Evolutionary conservation across 768 basidiomycete species (phyloP).

Genomic region (Boletus reticulatus): DNA sequence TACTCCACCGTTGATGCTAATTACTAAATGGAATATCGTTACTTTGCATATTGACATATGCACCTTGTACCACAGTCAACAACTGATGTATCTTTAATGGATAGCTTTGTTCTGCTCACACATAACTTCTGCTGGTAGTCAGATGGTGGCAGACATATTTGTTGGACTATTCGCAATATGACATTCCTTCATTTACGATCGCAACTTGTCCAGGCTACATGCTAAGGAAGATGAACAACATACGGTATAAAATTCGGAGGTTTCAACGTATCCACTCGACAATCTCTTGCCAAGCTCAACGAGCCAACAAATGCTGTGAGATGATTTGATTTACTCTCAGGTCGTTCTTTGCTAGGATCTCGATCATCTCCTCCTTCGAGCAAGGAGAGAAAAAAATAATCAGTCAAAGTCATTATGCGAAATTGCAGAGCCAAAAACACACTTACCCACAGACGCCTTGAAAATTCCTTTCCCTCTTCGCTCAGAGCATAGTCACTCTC

Average conservation of each 20-base stretch:
- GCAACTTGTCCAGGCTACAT: background rate
- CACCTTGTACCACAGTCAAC: background rate
- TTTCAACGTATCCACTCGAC: background rate
- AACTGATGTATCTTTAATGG: slow-evolving; percentile 28
- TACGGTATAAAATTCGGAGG: background rate
- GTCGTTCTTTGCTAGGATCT: no score
- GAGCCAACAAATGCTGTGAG: no score
- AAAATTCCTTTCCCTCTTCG: no score
- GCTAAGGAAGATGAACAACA: no score
- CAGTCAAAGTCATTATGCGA: slow-evolving; percentile 9
- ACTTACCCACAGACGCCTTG: no score
- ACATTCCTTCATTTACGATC: background rate
- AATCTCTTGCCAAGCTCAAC: slow-evolving; percentile 1
- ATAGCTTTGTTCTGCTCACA: slow-evolving; percentile 5
- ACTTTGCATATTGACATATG: slow-evolving; percentile 5
- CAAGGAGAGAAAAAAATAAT: no score
- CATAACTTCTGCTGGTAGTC: slow-evolving; percentile 1
- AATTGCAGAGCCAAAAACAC: background rate
- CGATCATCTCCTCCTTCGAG: no score
- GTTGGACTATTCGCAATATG: no score
- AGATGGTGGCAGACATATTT: background rate
- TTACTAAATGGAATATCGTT: slow-evolving; percentile 7
- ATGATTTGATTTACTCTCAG: no score
- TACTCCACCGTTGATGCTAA: slow-evolving; percentile 15
- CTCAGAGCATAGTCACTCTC: no score